These are phyloP conservation scores for Saccharomycopsis selenospora DNA, from an alignment of 805 yeast genomes.

Conservation along the genomic window DNA sequence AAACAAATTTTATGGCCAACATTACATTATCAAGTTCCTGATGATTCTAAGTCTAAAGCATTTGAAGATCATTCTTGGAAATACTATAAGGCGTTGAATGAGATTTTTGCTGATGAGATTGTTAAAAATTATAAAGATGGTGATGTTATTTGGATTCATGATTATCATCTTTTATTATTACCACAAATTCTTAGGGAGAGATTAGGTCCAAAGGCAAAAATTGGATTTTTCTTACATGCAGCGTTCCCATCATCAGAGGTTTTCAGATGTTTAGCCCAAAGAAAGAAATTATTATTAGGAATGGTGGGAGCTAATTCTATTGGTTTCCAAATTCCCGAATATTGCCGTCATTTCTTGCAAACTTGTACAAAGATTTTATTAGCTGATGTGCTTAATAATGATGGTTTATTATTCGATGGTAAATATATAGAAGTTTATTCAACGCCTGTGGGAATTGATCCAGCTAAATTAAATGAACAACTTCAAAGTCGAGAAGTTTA, in stretches of 20 bases:
- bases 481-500: constrained; percentile 43
- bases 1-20: constrained; percentile 97
- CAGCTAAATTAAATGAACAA: constrained; percentile 42
- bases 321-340: constrained; percentile 87
- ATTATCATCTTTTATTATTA: constrained; percentile 81
- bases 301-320: constrained; percentile 83
- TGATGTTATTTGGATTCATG: constrained; percentile 88
- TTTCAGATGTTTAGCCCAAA: constrained; percentile 86
- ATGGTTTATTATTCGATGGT: constrained; percentile 53
- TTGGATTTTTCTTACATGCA: constrained; percentile 88
- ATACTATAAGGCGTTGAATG: constrained; percentile 69
- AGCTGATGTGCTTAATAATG: constrained; percentile 66
- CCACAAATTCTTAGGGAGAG: constrained; percentile 74
- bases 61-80: constrained; percentile 96
- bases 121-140: constrained; percentile 60
- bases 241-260: constrained; percentile 96
- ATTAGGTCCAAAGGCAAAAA: constrained; percentile 67
- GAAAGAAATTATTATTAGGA: constrained; percentile 70
- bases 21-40: constrained; percentile 88
- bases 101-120: constrained; percentile 69
- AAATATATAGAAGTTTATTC: constrained; percentile 48
- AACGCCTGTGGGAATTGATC: constrained; percentile 77
- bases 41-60: constrained; percentile 86
- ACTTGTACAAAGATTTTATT: constrained; percentile 78
- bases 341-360: constrained; percentile 88